Conservation (phyloP, 441 rosid species). For the Croton laevigatus region DNA sequence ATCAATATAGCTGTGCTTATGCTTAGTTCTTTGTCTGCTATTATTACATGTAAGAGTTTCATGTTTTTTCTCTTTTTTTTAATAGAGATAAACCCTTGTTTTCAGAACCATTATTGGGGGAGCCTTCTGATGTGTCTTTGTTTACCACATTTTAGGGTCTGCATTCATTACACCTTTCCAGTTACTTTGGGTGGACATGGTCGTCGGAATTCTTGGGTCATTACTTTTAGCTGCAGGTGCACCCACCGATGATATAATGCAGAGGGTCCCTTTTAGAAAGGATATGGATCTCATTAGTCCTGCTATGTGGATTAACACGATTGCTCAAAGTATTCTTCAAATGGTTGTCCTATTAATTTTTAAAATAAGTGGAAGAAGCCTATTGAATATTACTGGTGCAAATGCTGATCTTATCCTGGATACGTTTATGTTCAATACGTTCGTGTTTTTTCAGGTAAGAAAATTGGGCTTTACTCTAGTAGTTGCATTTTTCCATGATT, state of each 20-base stretch:
- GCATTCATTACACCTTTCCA: neutral
- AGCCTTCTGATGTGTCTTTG: neutral
- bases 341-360: neutral
- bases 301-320: neutral
- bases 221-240: neutral
- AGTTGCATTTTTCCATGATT: neutral
- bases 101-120: neutral
- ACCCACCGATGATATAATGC: neutral
- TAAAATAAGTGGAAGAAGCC: neutral
- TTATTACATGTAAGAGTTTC: neutral
- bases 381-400: neutral
- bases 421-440: neutral
- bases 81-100: neutral
- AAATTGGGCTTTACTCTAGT: neutral
- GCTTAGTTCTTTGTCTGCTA: neutral
- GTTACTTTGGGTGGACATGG: neutral
- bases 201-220: neutral
- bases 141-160: neutral
- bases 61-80: no score
- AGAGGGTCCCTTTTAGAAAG: neutral
- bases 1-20: neutral
- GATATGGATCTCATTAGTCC: neutral
- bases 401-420: neutral
- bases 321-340: neutral
- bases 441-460: neutral